phyloP scores from a whole-genome alignment of 768 basidiomycete genomes.

The Leccinellum rugosiceps region DNA sequence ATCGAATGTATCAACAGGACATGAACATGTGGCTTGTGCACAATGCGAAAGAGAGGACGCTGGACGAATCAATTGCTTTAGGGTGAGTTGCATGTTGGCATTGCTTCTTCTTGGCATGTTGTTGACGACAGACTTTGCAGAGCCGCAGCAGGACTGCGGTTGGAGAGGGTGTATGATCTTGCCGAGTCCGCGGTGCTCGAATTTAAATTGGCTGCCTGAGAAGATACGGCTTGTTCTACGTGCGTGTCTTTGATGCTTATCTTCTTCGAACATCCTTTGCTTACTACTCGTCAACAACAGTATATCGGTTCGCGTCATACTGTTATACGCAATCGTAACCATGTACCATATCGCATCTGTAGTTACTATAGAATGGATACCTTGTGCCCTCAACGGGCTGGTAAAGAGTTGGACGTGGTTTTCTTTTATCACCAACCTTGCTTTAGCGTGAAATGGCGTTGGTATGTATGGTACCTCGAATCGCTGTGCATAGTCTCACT shows the following conservation, averaged over 20 bases:
- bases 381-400: slow-evolving; percentile 11
- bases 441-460: not conserved
- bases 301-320: not conserved
- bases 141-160: slow-evolving; percentile 14
- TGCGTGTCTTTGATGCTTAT: not conserved
- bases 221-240: not conserved
- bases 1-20: slow-evolving; percentile 42
- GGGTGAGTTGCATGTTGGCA: slow-evolving; percentile 20
- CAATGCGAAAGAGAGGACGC: slow-evolving; percentile 42
- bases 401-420: not conserved
- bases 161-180: slow-evolving; percentile 28
- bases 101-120: not conserved
- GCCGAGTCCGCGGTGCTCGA: slow-evolving; percentile 26
- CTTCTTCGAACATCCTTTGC: not conserved
- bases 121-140: slow-evolving; percentile 5
- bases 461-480: too few species aligned
- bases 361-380: not conserved
- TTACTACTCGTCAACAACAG: not conserved
- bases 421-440: not conserved
- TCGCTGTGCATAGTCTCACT: not conserved
- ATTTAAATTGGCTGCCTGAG: slow-evolving; percentile 15
- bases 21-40: slow-evolving; percentile 43
- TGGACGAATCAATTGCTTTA: slow-evolving; percentile 38
- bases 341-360: not conserved
- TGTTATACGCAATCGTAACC: not conserved